phyloP scores from a whole-genome alignment of 1,139 yeast species.

The Magnusiomyces tetraspermus region DNA sequence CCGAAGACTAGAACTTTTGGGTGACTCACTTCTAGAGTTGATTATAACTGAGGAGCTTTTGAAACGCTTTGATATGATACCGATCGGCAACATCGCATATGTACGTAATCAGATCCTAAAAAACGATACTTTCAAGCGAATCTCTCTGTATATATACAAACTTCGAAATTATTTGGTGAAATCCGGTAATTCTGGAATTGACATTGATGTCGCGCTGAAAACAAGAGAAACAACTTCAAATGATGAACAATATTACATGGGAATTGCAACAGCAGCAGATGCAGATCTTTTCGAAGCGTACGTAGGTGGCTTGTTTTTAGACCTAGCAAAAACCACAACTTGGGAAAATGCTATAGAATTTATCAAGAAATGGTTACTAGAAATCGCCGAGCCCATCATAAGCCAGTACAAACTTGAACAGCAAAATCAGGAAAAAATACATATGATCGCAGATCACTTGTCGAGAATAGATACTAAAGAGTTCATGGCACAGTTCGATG shows the following conservation, averaged over 20 bases:
- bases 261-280: conserved; percentile 3
- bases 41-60: not conserved
- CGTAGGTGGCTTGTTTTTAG: conserved; percentile 69
- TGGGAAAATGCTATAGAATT: conserved; percentile 11
- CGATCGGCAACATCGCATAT: not conserved
- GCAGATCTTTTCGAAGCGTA: conserved; percentile 88
- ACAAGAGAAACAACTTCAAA: not conserved
- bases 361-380: conserved; percentile 26
- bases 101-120: not conserved
- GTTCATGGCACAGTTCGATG: not conserved
- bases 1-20: not conserved
- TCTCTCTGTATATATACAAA: not conserved
- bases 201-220: not conserved
- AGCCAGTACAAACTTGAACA: conserved; percentile 31
- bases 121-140: not conserved
- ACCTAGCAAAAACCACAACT: conserved; percentile 37
- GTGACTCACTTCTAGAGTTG: not conserved
- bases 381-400: conserved; percentile 20
- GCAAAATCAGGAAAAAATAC: not conserved
- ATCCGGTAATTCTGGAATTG: not conserved
- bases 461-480: not conserved
- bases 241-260: not conserved
- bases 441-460: not conserved
- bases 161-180: not conserved
- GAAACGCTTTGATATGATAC: not conserved